Conservation (phyloP, 2,329 filamentous ascomycete species). For the Ascochyta lentis region DNA sequence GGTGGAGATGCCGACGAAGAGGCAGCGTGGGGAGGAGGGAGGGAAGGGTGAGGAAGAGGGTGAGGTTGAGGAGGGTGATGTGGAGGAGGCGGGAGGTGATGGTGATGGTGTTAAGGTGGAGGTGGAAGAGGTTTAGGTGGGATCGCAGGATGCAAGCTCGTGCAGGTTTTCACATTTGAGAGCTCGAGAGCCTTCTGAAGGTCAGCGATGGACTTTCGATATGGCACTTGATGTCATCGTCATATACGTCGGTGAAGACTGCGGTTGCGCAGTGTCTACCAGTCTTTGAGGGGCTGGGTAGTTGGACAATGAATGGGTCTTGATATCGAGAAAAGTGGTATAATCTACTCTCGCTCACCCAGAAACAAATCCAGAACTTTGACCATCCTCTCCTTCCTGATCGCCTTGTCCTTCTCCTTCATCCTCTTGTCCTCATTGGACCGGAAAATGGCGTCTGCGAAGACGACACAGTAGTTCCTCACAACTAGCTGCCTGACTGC, state of each 20-base stretch:
- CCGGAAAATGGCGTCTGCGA: constrained; percentile 69
- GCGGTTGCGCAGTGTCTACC: background rate
- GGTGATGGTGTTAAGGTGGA: constrained; percentile 3
- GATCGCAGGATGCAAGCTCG: too few relatives aligned
- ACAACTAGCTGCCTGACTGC: constrained; percentile 67
- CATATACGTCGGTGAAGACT: background rate
- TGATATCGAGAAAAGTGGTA: background rate
- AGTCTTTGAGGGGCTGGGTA: background rate
- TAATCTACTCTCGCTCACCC: background rate
- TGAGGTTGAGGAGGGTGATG: background rate
- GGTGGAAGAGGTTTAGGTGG: background rate
- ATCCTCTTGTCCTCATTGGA: constrained; percentile 43
- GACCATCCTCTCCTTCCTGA: constrained; percentile 68
- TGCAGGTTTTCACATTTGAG: background rate
- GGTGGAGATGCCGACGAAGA: constrained; percentile 18
- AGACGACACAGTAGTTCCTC: constrained; percentile 68
- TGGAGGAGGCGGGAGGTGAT: background rate
- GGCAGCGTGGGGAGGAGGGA: constrained; percentile 2
- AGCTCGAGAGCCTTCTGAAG: too few relatives aligned
- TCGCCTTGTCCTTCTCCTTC: constrained; percentile 66
- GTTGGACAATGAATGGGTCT: too few relatives aligned
- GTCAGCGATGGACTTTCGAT: background rate
- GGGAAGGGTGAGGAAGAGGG: background rate
- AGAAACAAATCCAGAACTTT: constrained; percentile 76
- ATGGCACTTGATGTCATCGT: background rate